Base-by-base conservation (phyloP, 306 rosid species). In the Prunus davidiana region DNA sequence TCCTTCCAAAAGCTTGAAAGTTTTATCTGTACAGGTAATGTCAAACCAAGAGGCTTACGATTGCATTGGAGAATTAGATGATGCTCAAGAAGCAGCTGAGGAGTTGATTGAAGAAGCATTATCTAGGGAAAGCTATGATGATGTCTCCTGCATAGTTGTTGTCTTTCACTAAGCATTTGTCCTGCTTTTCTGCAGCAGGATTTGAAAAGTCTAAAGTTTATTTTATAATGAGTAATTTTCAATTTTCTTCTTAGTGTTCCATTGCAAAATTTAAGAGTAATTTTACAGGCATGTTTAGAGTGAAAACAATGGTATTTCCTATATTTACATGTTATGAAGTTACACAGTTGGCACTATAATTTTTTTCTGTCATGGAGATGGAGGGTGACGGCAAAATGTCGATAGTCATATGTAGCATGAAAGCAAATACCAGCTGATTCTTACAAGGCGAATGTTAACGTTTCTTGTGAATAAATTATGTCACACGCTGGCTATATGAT, bases 1-100 rank as follows among this genome's bases (percentile, higher is more conserved):
- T 54, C 24, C 25, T 55, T 55, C 25, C 22, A 55, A n/a, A 55
- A 1, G 60, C 24, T 19, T n/a, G 28, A 20, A 58, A 27, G 1
- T 25, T 61, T 51, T 58, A 45, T 41, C 16, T 18, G 43, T 74
- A 74, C 79, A 91, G 93, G 91, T 89, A 72, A 89, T 89, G 85
- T 79, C 91, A 64, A 91, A 86, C 77, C 83, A 89, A 30, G 91
- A 86, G 69, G 93, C 93, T 22, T 86, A 76, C 56, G 84, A 86
- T 24, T 85, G 89, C 72, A 82, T 88, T 52, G 73, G 43, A 83
- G 81, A 81, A 49, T 34, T 73, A 34, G 86, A 78, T 57, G 89
- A 83, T 76, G 84, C 92, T 64, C 25, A 74, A 54, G 78, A 81
- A 71, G 91, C 91, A 64, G 78, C 91, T 3, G 83, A 81, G 65